Conservation (phyloP, 2,329 filamentous ascomycete genomes). For the Huntiella moniliformis region DNA sequence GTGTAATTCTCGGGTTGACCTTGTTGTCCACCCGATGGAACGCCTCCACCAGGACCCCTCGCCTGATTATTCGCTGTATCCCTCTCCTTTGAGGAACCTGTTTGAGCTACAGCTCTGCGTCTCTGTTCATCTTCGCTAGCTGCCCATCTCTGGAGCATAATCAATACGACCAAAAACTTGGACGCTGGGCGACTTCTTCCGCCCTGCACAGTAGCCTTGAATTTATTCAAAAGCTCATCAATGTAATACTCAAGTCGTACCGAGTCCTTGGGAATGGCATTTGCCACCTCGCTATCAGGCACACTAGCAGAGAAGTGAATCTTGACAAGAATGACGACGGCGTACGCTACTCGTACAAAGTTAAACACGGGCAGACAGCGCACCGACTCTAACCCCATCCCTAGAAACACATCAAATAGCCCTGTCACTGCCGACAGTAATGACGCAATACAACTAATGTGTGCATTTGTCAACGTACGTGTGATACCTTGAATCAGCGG, state of each 20-base stretch:
- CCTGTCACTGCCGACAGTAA: constrained; percentile 11
- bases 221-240: constrained; percentile 49
- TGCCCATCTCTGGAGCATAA: constrained; percentile 55
- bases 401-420: constrained; percentile 45
- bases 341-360: constrained; percentile 54
- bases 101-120: background rate
- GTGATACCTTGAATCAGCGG: constrained; percentile 14
- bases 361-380: constrained; percentile 51
- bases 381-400: constrained; percentile 37
- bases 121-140: constrained; percentile 15
- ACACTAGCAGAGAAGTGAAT: constrained; percentile 49
- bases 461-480: constrained; percentile 20
- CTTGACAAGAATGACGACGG: constrained; percentile 54
- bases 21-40: background rate
- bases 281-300: constrained; percentile 46
- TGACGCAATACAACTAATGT: constrained; percentile 28
- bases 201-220: constrained; percentile 42
- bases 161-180: constrained; percentile 53
- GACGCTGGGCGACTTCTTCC: constrained; percentile 45
- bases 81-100: too few species aligned
- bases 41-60: too few species aligned
- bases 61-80: too few species aligned
- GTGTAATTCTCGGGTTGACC: background rate
- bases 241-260: constrained; percentile 49
- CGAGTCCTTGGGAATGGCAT: constrained; percentile 47